phyloP scores from a whole-genome alignment of 1,139 yeast genomes.

The Yamadazyma conglobata region DNA sequence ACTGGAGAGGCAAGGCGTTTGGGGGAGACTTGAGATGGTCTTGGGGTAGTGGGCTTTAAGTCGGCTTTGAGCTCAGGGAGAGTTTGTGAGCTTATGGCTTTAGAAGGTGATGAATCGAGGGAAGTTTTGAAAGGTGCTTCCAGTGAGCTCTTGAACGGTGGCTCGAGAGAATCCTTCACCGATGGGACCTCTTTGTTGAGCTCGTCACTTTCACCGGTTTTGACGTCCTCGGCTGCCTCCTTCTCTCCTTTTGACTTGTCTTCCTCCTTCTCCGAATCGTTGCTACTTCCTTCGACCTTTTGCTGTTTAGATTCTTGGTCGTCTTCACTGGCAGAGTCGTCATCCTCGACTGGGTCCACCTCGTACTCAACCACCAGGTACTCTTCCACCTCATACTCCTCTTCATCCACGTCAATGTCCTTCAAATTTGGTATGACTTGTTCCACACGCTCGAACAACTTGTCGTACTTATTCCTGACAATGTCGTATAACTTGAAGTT shows the following conservation, averaged over 20 bases:
- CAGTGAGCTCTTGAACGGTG: too few species aligned
- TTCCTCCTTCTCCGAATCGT: background rate
- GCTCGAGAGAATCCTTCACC: too few species aligned
- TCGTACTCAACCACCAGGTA: slow-evolving; percentile 4
- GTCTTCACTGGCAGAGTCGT: slow-evolving; percentile 1
- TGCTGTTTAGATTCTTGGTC: slow-evolving; percentile 4
- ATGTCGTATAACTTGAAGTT: slow-evolving; percentile 14
- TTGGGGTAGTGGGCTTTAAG: too few species aligned
- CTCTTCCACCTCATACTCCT: slow-evolving; percentile 11
- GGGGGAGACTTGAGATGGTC: too few species aligned
- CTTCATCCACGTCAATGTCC: slow-evolving; percentile 11
- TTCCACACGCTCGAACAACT: slow-evolving; percentile 9
- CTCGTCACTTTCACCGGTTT: background rate
- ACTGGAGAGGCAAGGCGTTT: background rate
- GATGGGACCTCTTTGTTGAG: too few species aligned
- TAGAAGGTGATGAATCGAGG: too few species aligned
- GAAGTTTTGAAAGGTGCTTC: too few species aligned
- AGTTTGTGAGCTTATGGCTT: too few species aligned
- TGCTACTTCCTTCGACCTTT: slow-evolving; percentile 3
- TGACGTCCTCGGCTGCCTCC: slow-evolving; percentile 3
- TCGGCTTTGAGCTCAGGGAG: too few species aligned
- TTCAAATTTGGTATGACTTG: slow-evolving; percentile 9
- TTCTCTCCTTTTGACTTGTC: slow-evolving; percentile 4
- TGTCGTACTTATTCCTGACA: slow-evolving; percentile 9
- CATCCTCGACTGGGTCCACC: background rate